Evolutionary conservation across 768 basidiomycete genomes (phyloP).

Genomic region (Strobilomyces dryophilus): DNA sequence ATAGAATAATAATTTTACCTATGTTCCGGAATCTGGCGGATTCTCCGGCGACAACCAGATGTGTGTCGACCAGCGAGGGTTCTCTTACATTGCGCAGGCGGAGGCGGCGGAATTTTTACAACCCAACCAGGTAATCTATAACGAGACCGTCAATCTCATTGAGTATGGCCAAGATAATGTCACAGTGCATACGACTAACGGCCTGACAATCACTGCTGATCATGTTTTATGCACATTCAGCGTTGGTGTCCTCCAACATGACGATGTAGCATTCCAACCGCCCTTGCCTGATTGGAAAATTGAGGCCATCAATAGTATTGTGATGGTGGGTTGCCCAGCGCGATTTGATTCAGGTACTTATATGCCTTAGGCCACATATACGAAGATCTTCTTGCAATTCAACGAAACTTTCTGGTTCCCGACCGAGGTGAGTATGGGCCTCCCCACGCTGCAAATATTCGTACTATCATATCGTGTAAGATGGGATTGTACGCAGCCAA

Average conservation of each 20-base stretch:
- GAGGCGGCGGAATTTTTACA: conserved; percentile 56
- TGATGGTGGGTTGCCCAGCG: conserved; percentile 41
- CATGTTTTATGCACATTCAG: conserved; percentile 68
- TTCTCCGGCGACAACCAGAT: conserved; percentile 54
- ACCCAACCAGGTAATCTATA: conserved; percentile 44
- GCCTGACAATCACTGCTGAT: conserved; percentile 43
- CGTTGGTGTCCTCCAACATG: conserved; percentile 62
- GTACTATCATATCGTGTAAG: conserved; percentile 2
- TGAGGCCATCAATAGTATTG: conserved; percentile 61
- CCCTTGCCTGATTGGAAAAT: conserved; percentile 54
- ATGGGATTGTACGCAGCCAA: conserved; percentile 52
- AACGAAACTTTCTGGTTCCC: conserved; percentile 57
- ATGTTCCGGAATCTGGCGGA: conserved; percentile 47
- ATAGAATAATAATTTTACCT: conserved; percentile 63
- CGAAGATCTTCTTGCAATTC: conserved; percentile 67
- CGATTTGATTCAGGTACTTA: not conserved
- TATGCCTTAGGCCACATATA: conserved; percentile 46
- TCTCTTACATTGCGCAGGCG: conserved; percentile 49
- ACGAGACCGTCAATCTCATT: conserved; percentile 47
- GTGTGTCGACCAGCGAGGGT: conserved; percentile 59
- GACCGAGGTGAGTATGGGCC: conserved; percentile 32
- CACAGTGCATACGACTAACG: conserved; percentile 43
- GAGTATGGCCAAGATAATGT: conserved; percentile 44
- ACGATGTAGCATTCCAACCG: conserved; percentile 55
- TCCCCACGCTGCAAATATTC: not conserved